These are phyloP conservation scores for Solanum dulcamara DNA, from an alignment of 257 asterid species.

Conservation along the genomic window DNA sequence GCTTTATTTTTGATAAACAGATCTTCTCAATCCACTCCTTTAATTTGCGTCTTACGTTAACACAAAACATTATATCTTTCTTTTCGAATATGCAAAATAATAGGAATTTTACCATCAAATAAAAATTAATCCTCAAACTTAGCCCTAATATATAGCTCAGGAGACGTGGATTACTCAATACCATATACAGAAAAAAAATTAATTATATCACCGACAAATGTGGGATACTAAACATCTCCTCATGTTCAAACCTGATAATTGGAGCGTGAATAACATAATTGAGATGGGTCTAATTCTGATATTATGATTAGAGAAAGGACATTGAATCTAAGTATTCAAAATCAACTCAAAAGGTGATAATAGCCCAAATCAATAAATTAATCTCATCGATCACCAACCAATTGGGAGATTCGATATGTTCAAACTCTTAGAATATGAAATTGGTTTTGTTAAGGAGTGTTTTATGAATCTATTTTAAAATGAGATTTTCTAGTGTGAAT, in stretches of 20 bases:
- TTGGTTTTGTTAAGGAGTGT: not conserved
- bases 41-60: not conserved
- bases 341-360: too few species aligned
- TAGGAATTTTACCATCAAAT: not conserved
- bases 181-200: not conserved
- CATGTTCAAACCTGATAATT: not conserved
- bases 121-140: not conserved
- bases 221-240: not conserved
- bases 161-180: not conserved
- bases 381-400: too few species aligned
- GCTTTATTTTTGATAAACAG: not conserved
- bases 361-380: too few species aligned
- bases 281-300: too few species aligned
- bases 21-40: not conserved
- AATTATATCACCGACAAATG: not conserved
- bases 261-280: not conserved
- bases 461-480: too few species aligned
- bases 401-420: not conserved
- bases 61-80: too few species aligned
- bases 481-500: not conserved
- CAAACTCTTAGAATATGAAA: too few species aligned
- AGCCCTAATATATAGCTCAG: not conserved
- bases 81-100: too few species aligned
- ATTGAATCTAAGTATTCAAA: too few species aligned
- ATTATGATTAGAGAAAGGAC: too few species aligned